Percentiles rank a stretch among this genome's conserved stretches.
These are phyloP conservation scores for Speleostelium caveatum DNA, from an alignment of 78 protist genomes.

Conservation along the genomic window DNA sequence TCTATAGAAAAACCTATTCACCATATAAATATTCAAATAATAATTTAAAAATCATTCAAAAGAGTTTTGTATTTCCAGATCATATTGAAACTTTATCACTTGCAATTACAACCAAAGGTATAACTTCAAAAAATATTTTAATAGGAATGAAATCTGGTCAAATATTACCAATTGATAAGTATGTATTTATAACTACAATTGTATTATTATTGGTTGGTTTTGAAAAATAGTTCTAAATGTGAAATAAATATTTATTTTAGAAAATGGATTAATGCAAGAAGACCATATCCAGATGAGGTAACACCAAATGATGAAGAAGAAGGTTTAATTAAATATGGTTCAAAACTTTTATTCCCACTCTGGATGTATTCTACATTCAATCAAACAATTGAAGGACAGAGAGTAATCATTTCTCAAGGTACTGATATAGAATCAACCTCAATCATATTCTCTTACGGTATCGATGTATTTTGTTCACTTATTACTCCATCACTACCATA, in stretches of 20 bases:
- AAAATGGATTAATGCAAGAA: slow-evolving; percentile 35
- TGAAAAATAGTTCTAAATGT: neutral
- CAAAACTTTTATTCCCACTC: slow-evolving; percentile 43
- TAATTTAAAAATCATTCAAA: slow-evolving; percentile 19
- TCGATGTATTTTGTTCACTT: slow-evolving; percentile 26
- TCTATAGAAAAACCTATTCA: no score
- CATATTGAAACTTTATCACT: slow-evolving; percentile 19
- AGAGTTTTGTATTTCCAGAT: slow-evolving; percentile 29
- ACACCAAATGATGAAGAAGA: slow-evolving; percentile 61
- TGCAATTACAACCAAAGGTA: slow-evolving; percentile 45
- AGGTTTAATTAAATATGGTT: slow-evolving; percentile 41
- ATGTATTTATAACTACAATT: neutral
- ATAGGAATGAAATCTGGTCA: slow-evolving; percentile 31
- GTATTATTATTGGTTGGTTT: neutral
- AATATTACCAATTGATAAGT: slow-evolving; percentile 59
- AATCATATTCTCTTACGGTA: slow-evolving; percentile 17
- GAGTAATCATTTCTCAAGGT: slow-evolving; percentile 13
- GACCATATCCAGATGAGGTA: slow-evolving; percentile 53
- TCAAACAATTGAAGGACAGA: neutral
- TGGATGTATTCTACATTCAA: slow-evolving; percentile 31
- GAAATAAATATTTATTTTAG: no score
- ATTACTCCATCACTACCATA: slow-evolving; percentile 48
- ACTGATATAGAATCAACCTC: slow-evolving; percentile 63
- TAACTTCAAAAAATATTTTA: slow-evolving; percentile 27
- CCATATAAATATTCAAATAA: neutral